Base-by-base conservation (phyloP, 2,329 filamentous ascomycete species). In the Hypoxylon sp. region DNA sequence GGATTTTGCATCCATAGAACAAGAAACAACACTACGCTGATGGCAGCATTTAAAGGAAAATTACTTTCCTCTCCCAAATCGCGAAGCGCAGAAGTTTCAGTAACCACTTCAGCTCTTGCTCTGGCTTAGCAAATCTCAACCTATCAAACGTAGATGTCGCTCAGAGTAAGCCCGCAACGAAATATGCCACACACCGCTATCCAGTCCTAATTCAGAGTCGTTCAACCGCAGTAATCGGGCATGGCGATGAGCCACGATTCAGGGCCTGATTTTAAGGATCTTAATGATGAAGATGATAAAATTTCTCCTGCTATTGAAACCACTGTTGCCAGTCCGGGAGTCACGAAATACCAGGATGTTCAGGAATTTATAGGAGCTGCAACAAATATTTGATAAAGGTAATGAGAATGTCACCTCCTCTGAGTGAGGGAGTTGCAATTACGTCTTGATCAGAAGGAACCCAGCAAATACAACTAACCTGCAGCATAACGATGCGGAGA, bases 211-310 rank as follows among this genome's bases (percentile, higher is more conserved):
- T n/a, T n/a, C n/a, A n/a, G n/a, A n/a, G n/a, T n/a, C n/a, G n/a
- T n/a, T n/a, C n/a, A n/a, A n/a, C n/a, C n/a, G n/a, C 18, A 48
- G 18, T 12, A 50, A n/a, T 45, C 12, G n/a, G 24, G 40, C 30
- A 55, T 54, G 16, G 50, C 49, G 45, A 56, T 61, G 24, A 61
- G 59, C 55, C 57, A 66, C 26, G 22, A 38, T 50, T 61, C 52
- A 20, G 46, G 61, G 38, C 38, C 40, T 8, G 59, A 62, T 58
- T 24, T 22, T 18, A 36, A 18, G 33, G 42, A 18, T 42, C 32
- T 22, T 53, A 32, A 20, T 8, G 11, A 16, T 16, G 26, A 53
- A 14, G 33, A 28, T 22, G 26, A 61, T 40, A 45, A 63, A 22
- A 55, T 53, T 20, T 46, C 54, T 30, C 33, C 58, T 14, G 40